These are phyloP conservation scores for Porogramme epimiltina DNA, from an alignment of 1,284 basidiomycete species.

Conservation along the genomic window DNA sequence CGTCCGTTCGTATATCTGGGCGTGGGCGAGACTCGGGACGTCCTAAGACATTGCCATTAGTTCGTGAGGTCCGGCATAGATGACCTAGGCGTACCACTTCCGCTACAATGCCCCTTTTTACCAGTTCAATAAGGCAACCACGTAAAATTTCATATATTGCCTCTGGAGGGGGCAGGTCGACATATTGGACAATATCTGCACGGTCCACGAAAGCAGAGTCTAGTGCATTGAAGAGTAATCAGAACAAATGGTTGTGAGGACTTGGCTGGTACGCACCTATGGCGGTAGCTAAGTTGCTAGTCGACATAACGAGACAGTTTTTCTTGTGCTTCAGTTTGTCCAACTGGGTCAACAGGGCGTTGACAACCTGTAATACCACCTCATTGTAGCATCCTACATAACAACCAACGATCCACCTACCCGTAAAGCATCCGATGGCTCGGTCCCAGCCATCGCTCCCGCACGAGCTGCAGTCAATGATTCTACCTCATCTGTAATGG, in stretches of 20 bases:
- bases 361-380: slow-evolving; percentile 77
- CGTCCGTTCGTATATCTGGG: slow-evolving; percentile 55
- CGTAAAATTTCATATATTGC: slow-evolving; percentile 95
- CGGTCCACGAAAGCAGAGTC: slow-evolving; percentile 96
- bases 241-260: not conserved
- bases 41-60: slow-evolving; percentile 51
- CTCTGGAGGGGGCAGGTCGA: slow-evolving; percentile 87
- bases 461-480: slow-evolving; percentile 92
- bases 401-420: slow-evolving; percentile 43
- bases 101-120: slow-evolving; percentile 71
- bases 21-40: slow-evolving; percentile 64
- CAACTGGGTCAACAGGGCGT: slow-evolving; percentile 94
- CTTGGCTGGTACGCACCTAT: slow-evolving; percentile 67
- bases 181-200: slow-evolving; percentile 95
- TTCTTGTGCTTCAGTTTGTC: slow-evolving; percentile 93
- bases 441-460: slow-evolving; percentile 91
- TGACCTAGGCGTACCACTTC: slow-evolving; percentile 45
- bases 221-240: slow-evolving; percentile 33
- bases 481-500: slow-evolving; percentile 87
- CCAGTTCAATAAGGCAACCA: slow-evolving; percentile 81
- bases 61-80: not conserved
- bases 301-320: slow-evolving; percentile 96
- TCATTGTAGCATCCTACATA: not conserved
- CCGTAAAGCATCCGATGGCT: slow-evolving; percentile 94
- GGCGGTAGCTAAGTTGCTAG: slow-evolving; percentile 92